Base-by-base conservation (phyloP, 345 rosid genomes). In the Adansonia digitata region DNA sequence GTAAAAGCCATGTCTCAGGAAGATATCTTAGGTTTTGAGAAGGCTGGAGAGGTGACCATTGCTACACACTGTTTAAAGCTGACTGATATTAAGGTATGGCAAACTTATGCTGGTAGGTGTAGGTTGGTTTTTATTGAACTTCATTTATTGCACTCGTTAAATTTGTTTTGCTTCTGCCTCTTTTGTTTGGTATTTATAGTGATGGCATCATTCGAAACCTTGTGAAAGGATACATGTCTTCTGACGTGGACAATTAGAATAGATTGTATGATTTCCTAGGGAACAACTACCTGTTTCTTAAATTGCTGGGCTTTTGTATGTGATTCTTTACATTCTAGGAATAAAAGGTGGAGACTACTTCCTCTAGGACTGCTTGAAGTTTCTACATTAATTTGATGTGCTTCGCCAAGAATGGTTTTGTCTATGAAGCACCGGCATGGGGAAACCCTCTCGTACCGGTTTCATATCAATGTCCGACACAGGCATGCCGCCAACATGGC, bases 1-100 rank as follows among this genome's bases (percentile, higher is more conserved):
- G 91, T 96, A 67, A 93, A 93, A 80, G 81, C 87, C 42, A 86
- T 96, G 98, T 88, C 94, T 72, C 95, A 92, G 75, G 81, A 86
- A 81, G 91, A 87, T 74, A 93, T 96, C 80, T 83, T 93, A 80
- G 86, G 85, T 69, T 91, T 96, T 79, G 92, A 88, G 82, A 72
- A 85, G 77, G 86, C 87, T 74, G 95, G 90, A 60, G 97, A 93
- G 86, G 85, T 92, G 77, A 90, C 89, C 18, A 82, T 96, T 79
- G 94, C 91, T 57, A 37, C 85, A 10, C 94, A 96, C 85, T 72
- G 74, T 79, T 78, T 96, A 79, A 86, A 89, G 82, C 83, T 70
- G 65, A 55, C 86, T 7, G 99, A 96, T 80, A 93, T 96, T 51
- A 96, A 96, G 99, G 98, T 92, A 67, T 43, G n/a, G 56, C 53